These are phyloP conservation scores for Apiotrichum akiyoshidainum DNA, from an alignment of 1,284 basidiomycete genomes.

Conservation along the genomic window DNA sequence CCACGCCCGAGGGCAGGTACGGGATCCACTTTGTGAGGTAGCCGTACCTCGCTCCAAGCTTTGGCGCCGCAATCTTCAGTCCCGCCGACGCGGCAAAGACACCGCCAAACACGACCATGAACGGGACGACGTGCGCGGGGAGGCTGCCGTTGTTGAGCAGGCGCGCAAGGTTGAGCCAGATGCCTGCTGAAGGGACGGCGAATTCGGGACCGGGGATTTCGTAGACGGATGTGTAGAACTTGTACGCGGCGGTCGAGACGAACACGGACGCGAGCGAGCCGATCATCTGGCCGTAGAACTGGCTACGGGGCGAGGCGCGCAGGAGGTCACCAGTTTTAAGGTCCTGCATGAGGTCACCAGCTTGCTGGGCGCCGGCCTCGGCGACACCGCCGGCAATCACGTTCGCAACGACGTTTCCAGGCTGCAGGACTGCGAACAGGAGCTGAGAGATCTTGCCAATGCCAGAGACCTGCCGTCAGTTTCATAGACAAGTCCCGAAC, in stretches of 20 bases:
- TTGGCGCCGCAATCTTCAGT: not conserved
- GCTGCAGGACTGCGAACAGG: conserved; percentile 89
- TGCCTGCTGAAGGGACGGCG: conserved; percentile 85
- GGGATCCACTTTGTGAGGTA: conserved; percentile 53
- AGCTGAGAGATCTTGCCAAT: conserved; percentile 93
- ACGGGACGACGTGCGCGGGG: conserved; percentile 69
- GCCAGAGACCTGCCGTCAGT: conserved; percentile 62
- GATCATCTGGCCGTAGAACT: conserved; percentile 84
- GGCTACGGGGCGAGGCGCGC: conserved; percentile 77
- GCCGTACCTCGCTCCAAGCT: conserved; percentile 16
- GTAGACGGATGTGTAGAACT: conserved; percentile 82
- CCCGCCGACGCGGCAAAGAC: conserved; percentile 65
- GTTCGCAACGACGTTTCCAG: conserved; percentile 90
- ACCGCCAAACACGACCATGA: conserved; percentile 75
- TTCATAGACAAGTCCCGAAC: conserved; percentile 1
- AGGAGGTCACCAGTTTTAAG: conserved; percentile 91
- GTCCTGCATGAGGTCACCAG: conserved; percentile 97
- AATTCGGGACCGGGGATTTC: conserved; percentile 74
- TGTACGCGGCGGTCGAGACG: conserved; percentile 82
- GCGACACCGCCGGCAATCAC: conserved; percentile 94
- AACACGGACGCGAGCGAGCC: conserved; percentile 82
- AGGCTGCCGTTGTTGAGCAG: conserved; percentile 76
- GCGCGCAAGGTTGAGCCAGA: conserved; percentile 77
- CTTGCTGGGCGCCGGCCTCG: conserved; percentile 94
- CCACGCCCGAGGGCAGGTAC: conserved; percentile 84